Base-by-base conservation (phyloP, 495 filamentous ascomycete genomes). In the Penicillium bovifimosum region DNA sequence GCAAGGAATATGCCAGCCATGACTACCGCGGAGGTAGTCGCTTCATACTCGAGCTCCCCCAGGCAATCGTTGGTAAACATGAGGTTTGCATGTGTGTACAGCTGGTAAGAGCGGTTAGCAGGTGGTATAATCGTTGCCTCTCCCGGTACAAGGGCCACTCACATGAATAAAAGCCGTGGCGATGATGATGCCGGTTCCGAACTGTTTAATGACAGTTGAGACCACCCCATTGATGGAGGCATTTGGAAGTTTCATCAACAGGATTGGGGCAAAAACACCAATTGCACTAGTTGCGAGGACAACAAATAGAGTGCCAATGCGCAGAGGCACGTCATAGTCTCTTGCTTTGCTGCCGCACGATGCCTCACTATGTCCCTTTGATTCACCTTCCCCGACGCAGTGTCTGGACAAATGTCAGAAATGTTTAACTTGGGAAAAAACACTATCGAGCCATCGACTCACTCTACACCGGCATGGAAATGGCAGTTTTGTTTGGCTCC, bases 141-240 rank as follows among this genome's bases (percentile, higher is more conserved):
- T 6, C 11, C 32, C 7, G 13, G 8, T 6, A 16, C 11, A 11
- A 11, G 10, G 6, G 6, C 13, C 13, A 27, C 75, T 64, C 50
- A 84, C 79, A 60, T 90, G 86, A 16, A 89, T 68, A 47, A 88
- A 86, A 11, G 83, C 84, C 0, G 86, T 90, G 5, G 86, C 75
- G 39, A 89, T 74, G 52, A 90, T 82, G 17, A 89, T 79, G 2
- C 86, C 86, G 0, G 86, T 88, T 6, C 86, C 86, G 50, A 90
- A 88, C 51, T 90, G 85, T 56, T 85, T 81, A 26, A 86, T 71
- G 10, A 65, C 34, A 0, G 62, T 71, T 41, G 61, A 69, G 8
- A 78, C 57, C 14, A 77, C 75, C 41, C 79, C 76, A 31, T 77
- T 69, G 44, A 75, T 53, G 3, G 53, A 54, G 10, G 56, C 52